Conservation (phyloP, 78 protist genomes). For the Fonticula alba region DNA sequence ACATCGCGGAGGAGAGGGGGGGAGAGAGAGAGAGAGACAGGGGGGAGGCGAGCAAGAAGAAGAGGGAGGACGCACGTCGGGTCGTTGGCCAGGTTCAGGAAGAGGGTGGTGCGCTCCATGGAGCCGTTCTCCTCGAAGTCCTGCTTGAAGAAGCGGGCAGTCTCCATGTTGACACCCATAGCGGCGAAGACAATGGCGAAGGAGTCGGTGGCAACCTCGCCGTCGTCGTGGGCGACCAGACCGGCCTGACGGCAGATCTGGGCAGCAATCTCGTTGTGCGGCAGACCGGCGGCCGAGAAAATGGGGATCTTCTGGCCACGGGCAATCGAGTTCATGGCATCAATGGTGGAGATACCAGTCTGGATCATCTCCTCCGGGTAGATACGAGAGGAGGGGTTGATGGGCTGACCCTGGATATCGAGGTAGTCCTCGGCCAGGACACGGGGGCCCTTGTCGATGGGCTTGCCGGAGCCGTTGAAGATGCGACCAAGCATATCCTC, state of each 20-base stretch:
- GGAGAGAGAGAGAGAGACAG: not conserved
- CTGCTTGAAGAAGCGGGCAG: slow-evolving; percentile 96
- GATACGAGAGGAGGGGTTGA: slow-evolving; percentile 88
- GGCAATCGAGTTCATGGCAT: slow-evolving; percentile 95
- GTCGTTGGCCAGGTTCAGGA: slow-evolving; percentile 97
- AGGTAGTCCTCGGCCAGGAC: slow-evolving; percentile 90
- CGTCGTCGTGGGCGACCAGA: slow-evolving; percentile 63
- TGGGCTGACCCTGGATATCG: slow-evolving; percentile 91
- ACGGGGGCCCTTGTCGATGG: slow-evolving; percentile 90
- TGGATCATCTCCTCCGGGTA: slow-evolving; percentile 99
- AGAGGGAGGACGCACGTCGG: slow-evolving; percentile 62
- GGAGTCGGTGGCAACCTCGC: slow-evolving; percentile 40
- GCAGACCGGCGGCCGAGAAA: slow-evolving; percentile 98
- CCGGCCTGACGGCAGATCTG: slow-evolving; percentile 98
- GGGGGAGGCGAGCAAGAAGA: not conserved
- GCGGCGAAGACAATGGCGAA: slow-evolving; percentile 99
- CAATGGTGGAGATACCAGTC: slow-evolving; percentile 98
- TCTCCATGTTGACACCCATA: slow-evolving; percentile 98
- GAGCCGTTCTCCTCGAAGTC: slow-evolving; percentile 95
- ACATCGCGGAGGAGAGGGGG: no score
- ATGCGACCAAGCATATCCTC: slow-evolving; percentile 98
- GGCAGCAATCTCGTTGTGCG: slow-evolving; percentile 97
- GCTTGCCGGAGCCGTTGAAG: slow-evolving; percentile 97
- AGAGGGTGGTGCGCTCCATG: slow-evolving; percentile 84
- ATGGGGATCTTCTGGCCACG: slow-evolving; percentile 99